Evolutionary conservation across 345 rosid species (phyloP).

Genomic region (Moricandia moricandioides): DNA sequence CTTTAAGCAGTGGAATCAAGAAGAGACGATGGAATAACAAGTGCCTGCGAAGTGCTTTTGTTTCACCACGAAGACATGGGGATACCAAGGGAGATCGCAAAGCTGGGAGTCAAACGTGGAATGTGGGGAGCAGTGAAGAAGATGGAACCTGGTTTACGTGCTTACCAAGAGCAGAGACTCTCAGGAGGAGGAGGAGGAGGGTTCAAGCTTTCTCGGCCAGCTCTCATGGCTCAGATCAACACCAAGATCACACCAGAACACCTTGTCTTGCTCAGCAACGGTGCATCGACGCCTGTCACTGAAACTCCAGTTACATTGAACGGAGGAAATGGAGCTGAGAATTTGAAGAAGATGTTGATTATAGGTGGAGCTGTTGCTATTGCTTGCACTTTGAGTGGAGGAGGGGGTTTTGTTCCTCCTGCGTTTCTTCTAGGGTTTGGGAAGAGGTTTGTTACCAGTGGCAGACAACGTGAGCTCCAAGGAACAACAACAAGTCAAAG

Average conservation of each 20-base stretch:
- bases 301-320: conserved; percentile 21
- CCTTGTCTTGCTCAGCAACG: conserved; percentile 36
- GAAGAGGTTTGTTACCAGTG: conserved; percentile 48
- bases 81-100: conserved; percentile 72
- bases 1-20: conserved; percentile 56
- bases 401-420: conserved; percentile 44
- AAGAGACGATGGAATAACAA: conserved; percentile 47
- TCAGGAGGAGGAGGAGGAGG: conserved; percentile 33
- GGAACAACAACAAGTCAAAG: conserved; percentile 12
- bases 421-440: conserved; percentile 46
- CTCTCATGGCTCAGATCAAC: conserved; percentile 63
- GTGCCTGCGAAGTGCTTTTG: conserved; percentile 71
- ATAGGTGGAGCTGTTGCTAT: conserved; percentile 55
- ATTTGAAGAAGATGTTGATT: conserved; percentile 52
- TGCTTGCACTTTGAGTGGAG: conserved; percentile 49
- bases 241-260: conserved; percentile 47
- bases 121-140: conserved; percentile 93
- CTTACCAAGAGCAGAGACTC: conserved; percentile 61
- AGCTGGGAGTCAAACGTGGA: conserved; percentile 79
- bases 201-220: conserved; percentile 46
- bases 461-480: conserved; percentile 30
- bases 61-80: conserved; percentile 94
- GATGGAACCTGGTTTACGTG: conserved; percentile 66
- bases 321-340: conserved; percentile 37
- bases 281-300: conserved; percentile 8